Base-by-base conservation (phyloP, 495 filamentous ascomycete genomes). In the Daldinia grandis region DNA sequence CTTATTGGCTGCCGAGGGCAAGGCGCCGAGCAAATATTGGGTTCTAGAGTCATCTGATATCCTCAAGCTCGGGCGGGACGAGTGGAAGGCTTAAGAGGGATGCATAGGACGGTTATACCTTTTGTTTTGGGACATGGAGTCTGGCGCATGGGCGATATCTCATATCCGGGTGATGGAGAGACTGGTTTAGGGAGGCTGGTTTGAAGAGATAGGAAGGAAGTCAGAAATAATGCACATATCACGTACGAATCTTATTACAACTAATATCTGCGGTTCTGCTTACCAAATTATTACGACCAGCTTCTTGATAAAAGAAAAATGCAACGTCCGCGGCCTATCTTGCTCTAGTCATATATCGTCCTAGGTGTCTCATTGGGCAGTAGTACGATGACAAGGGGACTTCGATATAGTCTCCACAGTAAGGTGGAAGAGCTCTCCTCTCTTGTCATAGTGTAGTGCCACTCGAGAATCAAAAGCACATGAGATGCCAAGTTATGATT, bases 21-120 rank as follows among this genome's bases (percentile, higher is more conserved):
- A 83, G 74, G 84, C 82, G 12, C 83, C 81, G 17, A 76, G 63
- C 55, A 84, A 80, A 62, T 79, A 79, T 44, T 87, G 86, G 86
- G 57, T 81, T 17, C 38, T 87, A 44, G 81, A 82, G 30, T 66
- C 76, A 59, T 64, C 56, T 17, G 85, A 87, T 40, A 86, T 87
- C 72, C 72, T 87, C 5, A 78, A 74, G 65, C 69, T 86, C 56
- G 86, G 85, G 14, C 77, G 79, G 66, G 78, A 78, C 4, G 77
- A 84, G 75, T 81, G 78, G 78, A 76, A 78, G 50, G 63, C 47
- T 42, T 31, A n/a, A 37, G 30, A n/a, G 17, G 42, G 47, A 7
- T 2, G 4, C 17, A 42, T 9, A 5, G 15, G 17, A 25, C n/a
- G 17, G 3, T 42, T n/a, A 15, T 28, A 51, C 37, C 21, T 49